A percentile compares a stretch with the other conserved stretches of the same genome.
phyloP scores from a whole-genome alignment of 768 basidiomycete species.

The Leccinum disarticulatum region DNA sequence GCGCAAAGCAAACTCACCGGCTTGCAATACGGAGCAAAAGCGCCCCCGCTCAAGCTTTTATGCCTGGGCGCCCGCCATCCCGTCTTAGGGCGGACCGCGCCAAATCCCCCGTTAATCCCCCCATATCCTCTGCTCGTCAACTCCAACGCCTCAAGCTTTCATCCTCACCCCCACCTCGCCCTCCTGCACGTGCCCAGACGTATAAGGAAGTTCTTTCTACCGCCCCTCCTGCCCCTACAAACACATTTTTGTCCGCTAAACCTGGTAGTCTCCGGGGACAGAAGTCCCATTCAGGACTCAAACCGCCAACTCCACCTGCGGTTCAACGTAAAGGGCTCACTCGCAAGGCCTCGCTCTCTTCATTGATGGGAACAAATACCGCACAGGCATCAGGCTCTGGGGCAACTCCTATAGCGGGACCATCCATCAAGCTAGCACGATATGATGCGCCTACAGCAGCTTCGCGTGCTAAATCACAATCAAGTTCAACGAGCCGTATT shows the following conservation, averaged over 20 bases:
- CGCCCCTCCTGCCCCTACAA: slow-evolving; percentile 47
- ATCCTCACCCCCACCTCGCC: slow-evolving; percentile 65
- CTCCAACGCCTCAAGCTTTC: slow-evolving; percentile 66
- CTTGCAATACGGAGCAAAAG: slow-evolving; percentile 57
- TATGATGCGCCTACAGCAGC: slow-evolving; percentile 82
- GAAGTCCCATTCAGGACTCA: slow-evolving; percentile 81
- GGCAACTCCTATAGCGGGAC: slow-evolving; percentile 31
- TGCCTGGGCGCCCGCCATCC: slow-evolving; percentile 62
- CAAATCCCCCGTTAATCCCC: slow-evolving; percentile 71
- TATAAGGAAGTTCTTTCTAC: slow-evolving; percentile 57
- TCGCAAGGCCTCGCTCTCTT: slow-evolving; percentile 79
- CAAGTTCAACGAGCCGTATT: slow-evolving; percentile 62
- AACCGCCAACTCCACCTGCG: slow-evolving; percentile 70
- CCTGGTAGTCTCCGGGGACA: slow-evolving; percentile 77
- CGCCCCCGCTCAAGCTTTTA: slow-evolving; percentile 49
- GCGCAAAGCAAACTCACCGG: slow-evolving; percentile 44
- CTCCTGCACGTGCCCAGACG: slow-evolving; percentile 52
- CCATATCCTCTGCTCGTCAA: slow-evolving; percentile 67
- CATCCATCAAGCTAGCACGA: slow-evolving; percentile 44
- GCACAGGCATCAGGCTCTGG: slow-evolving; percentile 58
- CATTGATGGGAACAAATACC: slow-evolving; percentile 60
- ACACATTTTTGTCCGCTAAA: slow-evolving; percentile 64
- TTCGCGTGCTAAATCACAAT: slow-evolving; percentile 72
- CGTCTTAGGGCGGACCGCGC: slow-evolving; percentile 61
- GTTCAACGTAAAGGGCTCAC: slow-evolving; percentile 56